Conservation (phyloP, 208 protist species). For the Naegleria gruberi region DNA sequence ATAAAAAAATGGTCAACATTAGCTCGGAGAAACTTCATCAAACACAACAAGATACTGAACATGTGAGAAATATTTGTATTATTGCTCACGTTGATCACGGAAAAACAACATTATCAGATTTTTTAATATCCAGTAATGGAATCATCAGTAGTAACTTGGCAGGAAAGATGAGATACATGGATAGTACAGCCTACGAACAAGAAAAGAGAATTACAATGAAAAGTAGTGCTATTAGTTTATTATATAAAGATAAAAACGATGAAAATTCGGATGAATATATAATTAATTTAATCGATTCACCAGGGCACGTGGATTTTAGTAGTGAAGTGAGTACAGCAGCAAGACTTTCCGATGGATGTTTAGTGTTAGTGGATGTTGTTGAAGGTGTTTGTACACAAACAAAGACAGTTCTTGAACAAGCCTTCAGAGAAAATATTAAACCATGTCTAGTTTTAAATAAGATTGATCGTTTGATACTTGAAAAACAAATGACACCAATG, state of each 20-base stretch:
- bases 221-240: conserved; percentile 89
- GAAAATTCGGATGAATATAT: conserved; percentile 43
- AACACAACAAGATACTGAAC: not conserved
- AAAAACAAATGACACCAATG: conserved; percentile 74
- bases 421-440: conserved; percentile 82
- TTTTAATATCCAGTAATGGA: conserved; percentile 90
- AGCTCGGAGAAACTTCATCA: not conserved
- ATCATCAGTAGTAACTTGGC: conserved; percentile 92
- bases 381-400: conserved; percentile 94
- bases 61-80: conserved; percentile 54
- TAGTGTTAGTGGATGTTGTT: conserved; percentile 96
- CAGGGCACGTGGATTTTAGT: conserved; percentile 98
- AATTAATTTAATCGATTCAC: conserved; percentile 98
- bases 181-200: conserved; percentile 91
- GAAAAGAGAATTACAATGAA: conserved; percentile 98
- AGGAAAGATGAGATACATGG: conserved; percentile 93
- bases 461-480: conserved; percentile 89
- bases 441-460: conserved; percentile 97
- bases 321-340: conserved; percentile 93
- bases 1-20: too few relatives aligned
- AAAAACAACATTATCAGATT: conserved; percentile 96
- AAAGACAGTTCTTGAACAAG: conserved; percentile 84
- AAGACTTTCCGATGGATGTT: conserved; percentile 88
- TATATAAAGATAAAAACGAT: conserved; percentile 29
- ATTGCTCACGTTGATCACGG: conserved; percentile 97